Evolutionary conservation across 2,329 filamentous ascomycete genomes (phyloP), one percentile per base, ranked within the genome.

Genomic region (Macrophomina tecta): DNA sequence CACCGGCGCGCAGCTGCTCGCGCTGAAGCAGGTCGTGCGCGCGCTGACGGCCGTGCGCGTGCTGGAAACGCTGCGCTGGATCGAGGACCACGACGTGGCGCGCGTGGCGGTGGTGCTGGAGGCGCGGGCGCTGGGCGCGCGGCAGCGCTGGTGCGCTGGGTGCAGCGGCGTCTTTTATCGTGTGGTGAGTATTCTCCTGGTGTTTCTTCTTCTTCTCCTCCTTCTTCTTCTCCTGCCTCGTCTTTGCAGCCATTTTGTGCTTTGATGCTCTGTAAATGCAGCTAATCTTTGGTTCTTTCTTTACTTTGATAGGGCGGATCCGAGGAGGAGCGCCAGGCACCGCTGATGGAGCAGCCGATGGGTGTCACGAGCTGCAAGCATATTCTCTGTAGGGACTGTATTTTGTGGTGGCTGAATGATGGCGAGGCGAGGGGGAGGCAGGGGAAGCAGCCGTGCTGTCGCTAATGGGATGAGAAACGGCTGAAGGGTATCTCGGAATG

Each of bases 51-150:
- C 23, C 4, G 53, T 34, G 16, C 14, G 30, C 7, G 8, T 61
- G 16, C 9, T 18, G 12, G 56, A 30, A 6, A 61, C 56, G 23
- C 12, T 61, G 40, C 5, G 6, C 40, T 61, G 56, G 56, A 61
- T 61, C n/a, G 56, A 61, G 28, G 42, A 48, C 40, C 56, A 61
- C 14, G 56, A 61, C 14, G n/a, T 61, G 1, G 42, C 12, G 16
- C 3, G 4, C 2, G 8, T 32, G 4, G 40, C 42, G 9, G 5
- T 23, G 14, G 4, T 2, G 40, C 23, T 61, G 40, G 28, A 23
- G 4, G n/a, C 3, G 3, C 28, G 3, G 4, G 11, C 2, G 23
- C 11, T 61, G 6, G 28, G 16, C 5, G 4, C 42, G 28, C 6
- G 16, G 28, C 28, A 48, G 56, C 16, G 8, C 40, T 36, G 16